Base-by-base conservation (phyloP, 108 stramenopile genomes). In the Conticribra weissflogii region DNA sequence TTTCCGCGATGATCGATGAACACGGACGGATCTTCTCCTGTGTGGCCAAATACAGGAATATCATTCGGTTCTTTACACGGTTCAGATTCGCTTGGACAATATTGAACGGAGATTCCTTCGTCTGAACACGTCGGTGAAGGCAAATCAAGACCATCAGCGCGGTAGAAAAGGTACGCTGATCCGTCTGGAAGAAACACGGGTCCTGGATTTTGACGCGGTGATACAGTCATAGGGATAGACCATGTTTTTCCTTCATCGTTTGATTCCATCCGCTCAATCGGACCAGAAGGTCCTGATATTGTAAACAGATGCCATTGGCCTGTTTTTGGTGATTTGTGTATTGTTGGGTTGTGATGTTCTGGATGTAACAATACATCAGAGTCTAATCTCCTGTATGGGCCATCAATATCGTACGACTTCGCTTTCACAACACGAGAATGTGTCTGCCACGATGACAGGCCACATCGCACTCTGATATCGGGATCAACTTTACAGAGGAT, bases 301-400 rank as follows among this genome's bases (percentile, higher is more conserved):
- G 71, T 24, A 32, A 70, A 76, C 31, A 76, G 28, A 58, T 76
- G 68, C 70, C 76, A 71, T 18, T 72, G 29, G 19, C 70, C 76
- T 15, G 51, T 66, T 31, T 19, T 65, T 18, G 76, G 64, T 34
- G 76, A 66, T 34, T 58, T 22, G n/a, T 78, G 70, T 45, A 71
- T 54, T n/a, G 44, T 66, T 23, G 76, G 76, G 64, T 78, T 71
- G 44, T 78, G 76, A 57, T 78, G 76, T 30, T 72, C 70, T 9
- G 76, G 59, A 46, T 30, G 70, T 12, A 78, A 32, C 21, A 71
- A 48, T 18, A 21, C 54, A 8, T 66, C 49, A 23, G 21, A 24
- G 15, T 72, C 58, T 12, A 33, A 3, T 19, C 74, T 57, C 25
- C 53, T 22, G 22, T 69, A 76, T 1, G 74, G 74, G 0, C 74